Percentiles rank a stretch among this genome's conserved stretches.
Conservation (phyloP, 108 stramenopile genomes). For the Ochromonas danica region DNA sequence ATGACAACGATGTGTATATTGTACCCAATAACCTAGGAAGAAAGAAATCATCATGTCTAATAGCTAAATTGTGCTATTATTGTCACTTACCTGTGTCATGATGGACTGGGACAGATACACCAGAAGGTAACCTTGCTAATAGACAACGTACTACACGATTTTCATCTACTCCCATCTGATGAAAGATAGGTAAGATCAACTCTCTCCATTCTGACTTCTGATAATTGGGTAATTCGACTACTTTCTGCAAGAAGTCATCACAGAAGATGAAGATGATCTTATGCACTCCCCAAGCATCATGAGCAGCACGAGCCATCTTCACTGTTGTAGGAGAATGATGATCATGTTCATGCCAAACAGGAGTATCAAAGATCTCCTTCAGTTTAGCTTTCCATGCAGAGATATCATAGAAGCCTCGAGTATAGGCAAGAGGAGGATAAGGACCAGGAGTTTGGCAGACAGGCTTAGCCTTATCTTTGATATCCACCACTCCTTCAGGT, state of each 20-base stretch:
- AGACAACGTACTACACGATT: slow-evolving; percentile 75
- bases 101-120: slow-evolving; percentile 88
- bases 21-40: slow-evolving; percentile 93
- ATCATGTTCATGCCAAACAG: no score
- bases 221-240: slow-evolving; percentile 86
- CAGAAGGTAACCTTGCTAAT: slow-evolving; percentile 87
- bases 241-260: slow-evolving; percentile 84
- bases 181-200: slow-evolving; percentile 74
- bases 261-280: slow-evolving; percentile 91
- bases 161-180: slow-evolving; percentile 36
- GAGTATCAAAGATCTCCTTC: no score
- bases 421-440: no score
- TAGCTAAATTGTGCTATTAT: not conserved
- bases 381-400: no score
- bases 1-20: slow-evolving; percentile 87
- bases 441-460: not conserved
- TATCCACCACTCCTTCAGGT: not conserved
- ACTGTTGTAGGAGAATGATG: no score
- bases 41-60: not conserved
- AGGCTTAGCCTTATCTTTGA: not conserved
- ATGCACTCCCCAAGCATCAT: slow-evolving; percentile 94
- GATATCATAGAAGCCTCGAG: no score
- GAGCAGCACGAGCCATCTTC: slow-evolving; percentile 71
- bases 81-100: slow-evolving; percentile 84
- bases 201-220: slow-evolving; percentile 54